These are phyloP conservation scores for Cucurbitaria berberidis DNA, from an alignment of 2,329 filamentous ascomycete genomes.

Conservation along the genomic window DNA sequence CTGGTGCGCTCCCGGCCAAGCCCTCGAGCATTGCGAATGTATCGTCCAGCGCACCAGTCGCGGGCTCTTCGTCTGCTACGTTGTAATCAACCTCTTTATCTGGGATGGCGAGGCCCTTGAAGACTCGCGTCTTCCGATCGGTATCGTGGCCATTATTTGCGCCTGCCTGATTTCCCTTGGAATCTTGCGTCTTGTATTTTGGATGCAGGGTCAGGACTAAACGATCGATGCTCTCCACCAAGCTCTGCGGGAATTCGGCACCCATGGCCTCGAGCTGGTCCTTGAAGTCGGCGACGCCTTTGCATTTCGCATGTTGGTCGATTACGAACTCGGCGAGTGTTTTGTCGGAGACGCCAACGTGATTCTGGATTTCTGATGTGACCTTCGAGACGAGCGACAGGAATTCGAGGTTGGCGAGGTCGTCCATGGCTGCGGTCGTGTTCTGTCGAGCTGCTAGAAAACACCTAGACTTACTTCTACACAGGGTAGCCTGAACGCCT, in stretches of 20 bases:
- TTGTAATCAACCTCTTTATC: conserved; percentile 69
- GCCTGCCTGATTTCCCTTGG: conserved; percentile 43
- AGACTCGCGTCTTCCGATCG: conserved; percentile 83
- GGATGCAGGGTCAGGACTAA: conserved; percentile 90
- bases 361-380: conserved; percentile 91
- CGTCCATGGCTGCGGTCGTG: conserved; percentile 69
- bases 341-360: conserved; percentile 90
- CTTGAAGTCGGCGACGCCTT: conserved; percentile 75
- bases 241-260: conserved; percentile 81
- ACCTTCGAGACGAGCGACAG: conserved; percentile 95
- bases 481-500: too few species aligned
- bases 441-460: background rate
- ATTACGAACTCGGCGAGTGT: conserved; percentile 97
- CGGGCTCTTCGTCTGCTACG: conserved; percentile 55
- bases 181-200: conserved; percentile 70
- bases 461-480: too few species aligned
- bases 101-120: conserved; percentile 85
- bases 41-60: conserved; percentile 76
- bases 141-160: conserved; percentile 58
- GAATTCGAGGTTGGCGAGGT: conserved; percentile 87
- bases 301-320: conserved; percentile 80
- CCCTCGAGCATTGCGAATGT: conserved; percentile 91
- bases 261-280: conserved; percentile 75
- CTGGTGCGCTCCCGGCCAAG: conserved; percentile 63
- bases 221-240: conserved; percentile 91